Evolutionary conservation across 768 basidiomycete species (phyloP).

Genomic region (Tulasnella sp.): DNA sequence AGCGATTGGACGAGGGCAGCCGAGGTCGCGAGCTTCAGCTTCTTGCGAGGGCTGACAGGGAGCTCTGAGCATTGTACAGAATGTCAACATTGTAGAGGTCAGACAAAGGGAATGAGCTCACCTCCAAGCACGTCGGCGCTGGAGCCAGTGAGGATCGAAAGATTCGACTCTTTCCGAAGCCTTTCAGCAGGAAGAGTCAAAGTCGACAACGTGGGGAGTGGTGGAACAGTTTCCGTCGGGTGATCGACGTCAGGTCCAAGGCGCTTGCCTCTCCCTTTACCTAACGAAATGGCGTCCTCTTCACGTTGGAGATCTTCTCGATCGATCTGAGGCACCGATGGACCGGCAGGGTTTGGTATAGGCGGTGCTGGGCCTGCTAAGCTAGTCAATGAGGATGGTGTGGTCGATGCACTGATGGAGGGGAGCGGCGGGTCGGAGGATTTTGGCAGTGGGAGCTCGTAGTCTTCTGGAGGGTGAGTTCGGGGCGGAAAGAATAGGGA

Average conservation of each 20-base stretch:
- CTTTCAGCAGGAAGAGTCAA: background rate
- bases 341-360: background rate
- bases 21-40: slow-evolving; percentile 1
- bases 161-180: slow-evolving; percentile 2
- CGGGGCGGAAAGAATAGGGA: slow-evolving; percentile 8
- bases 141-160: background rate
- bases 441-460: background rate
- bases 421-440: background rate
- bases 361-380: background rate
- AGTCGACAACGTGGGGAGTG: background rate
- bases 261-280: slow-evolving; percentile 11
- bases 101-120: background rate
- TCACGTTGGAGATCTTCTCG: background rate
- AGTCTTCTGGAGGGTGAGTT: background rate
- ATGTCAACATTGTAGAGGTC: background rate
- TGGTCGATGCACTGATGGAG: background rate
- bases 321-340: background rate
- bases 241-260: background rate
- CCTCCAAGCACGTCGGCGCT: slow-evolving; percentile 13
- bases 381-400: background rate
- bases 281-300: slow-evolving; percentile 6
- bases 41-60: slow-evolving; percentile 6
- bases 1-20: slow-evolving; percentile 8
- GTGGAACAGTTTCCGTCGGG: background rate
- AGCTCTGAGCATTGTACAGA: slow-evolving; percentile 1